These are phyloP conservation scores for Clarireedia homoeocarpa DNA, from an alignment of 2,329 filamentous ascomycete species.

Conservation along the genomic window DNA sequence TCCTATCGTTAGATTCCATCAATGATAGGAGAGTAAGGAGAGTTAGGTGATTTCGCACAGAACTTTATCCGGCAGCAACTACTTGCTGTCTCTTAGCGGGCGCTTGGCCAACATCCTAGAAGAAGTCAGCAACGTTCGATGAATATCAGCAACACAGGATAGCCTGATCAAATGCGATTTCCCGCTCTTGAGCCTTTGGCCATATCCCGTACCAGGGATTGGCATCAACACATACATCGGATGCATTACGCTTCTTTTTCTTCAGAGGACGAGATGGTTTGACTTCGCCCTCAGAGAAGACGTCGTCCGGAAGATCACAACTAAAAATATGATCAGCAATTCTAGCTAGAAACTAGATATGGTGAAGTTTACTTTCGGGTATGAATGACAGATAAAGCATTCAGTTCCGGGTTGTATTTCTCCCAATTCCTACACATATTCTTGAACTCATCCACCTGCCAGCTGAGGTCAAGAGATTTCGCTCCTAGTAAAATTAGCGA, in stretches of 20 bases:
- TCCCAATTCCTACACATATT: conserved; percentile 69
- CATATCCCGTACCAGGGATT: conserved; percentile 7
- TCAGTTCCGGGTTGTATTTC: conserved; percentile 66
- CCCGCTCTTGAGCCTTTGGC: conserved; percentile 8
- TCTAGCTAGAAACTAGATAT: neutral
- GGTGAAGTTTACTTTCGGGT: conserved; percentile 65
- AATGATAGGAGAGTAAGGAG: conserved; percentile 19
- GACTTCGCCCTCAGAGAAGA: conserved; percentile 74
- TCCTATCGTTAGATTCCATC: conserved; percentile 27
- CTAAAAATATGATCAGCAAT: conserved; percentile 39
- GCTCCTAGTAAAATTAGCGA: conserved; percentile 42
- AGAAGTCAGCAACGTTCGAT: conserved; percentile 18
- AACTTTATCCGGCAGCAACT: conserved; percentile 23
- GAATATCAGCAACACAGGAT: neutral
- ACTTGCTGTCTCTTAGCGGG: conserved; percentile 30
- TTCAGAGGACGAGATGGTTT: conserved; percentile 43
- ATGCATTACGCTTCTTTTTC: conserved; percentile 28
- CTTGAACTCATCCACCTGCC: conserved; percentile 81
- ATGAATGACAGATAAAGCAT: conserved; percentile 65
- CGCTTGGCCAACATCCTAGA: conserved; percentile 21
- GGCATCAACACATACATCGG: conserved; percentile 25
- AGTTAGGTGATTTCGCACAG: conserved; percentile 22
- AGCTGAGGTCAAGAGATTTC: conserved; percentile 69
- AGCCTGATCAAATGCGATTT: conserved; percentile 5
- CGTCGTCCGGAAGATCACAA: conserved; percentile 79